Percentiles rank a stretch among this genome's conserved stretches.
Conservation (phyloP, 2,329 filamentous ascomycete genomes). For the Akanthomyces uredinophilus region DNA sequence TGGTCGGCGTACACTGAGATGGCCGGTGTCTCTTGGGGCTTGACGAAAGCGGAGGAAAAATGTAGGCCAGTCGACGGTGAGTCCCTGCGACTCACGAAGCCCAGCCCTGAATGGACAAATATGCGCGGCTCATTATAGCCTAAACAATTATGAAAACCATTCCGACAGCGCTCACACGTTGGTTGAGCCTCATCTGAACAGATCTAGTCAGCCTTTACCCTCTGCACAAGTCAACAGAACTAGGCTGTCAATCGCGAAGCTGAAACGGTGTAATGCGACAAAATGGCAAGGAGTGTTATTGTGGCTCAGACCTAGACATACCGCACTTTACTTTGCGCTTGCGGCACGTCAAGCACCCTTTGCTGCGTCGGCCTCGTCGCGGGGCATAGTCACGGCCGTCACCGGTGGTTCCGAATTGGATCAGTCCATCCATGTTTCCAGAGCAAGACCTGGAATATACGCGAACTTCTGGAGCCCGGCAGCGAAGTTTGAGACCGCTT, state of each 20-base stretch:
- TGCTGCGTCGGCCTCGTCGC: slow-evolving; percentile 2
- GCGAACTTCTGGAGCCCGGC: too few species aligned
- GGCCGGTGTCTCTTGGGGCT: neutral
- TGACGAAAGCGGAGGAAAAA: neutral
- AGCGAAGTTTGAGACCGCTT: too few species aligned
- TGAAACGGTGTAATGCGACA: too few species aligned
- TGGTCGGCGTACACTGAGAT: neutral
- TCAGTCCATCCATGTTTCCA: neutral
- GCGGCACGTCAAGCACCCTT: neutral
- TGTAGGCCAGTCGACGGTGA: neutral
- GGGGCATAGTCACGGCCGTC: neutral
- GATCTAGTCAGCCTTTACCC: neutral
- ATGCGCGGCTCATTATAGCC: neutral
- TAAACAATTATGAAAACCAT: slow-evolving; percentile 1
- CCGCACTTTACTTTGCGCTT: slow-evolving; percentile 7
- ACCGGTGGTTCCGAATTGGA: neutral
- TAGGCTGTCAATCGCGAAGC: too few species aligned
- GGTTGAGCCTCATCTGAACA: neutral
- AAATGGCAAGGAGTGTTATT: neutral
- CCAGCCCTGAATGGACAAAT: slow-evolving; percentile 1
- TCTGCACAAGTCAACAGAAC: too few species aligned
- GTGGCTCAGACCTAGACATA: neutral
- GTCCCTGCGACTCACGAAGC: neutral
- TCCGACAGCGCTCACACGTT: neutral
- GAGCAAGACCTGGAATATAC: too few species aligned